These are phyloP conservation scores for Phialophora chinensis DNA, from an alignment of 2,329 filamentous ascomycete genomes.

Conservation along the genomic window DNA sequence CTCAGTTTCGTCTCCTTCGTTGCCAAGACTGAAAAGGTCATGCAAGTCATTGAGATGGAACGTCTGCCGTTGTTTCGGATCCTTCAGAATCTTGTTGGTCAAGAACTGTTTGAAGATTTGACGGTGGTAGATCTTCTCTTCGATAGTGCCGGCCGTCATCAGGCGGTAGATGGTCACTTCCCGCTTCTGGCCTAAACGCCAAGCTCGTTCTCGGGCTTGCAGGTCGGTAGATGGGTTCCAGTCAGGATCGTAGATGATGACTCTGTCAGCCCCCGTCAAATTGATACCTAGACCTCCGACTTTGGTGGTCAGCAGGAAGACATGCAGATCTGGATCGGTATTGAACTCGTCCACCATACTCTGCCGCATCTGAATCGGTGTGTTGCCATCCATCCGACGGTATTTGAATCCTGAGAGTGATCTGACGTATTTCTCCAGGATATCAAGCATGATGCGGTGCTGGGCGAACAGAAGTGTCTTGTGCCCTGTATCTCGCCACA, in stretches of 20 bases:
- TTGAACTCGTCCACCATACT: constrained; percentile 93
- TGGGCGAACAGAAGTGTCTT: constrained; percentile 94
- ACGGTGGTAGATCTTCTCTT: constrained; percentile 98
- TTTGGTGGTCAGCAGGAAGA: constrained; percentile 94
- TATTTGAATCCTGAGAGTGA: constrained; percentile 74
- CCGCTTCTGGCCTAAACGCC: constrained; percentile 91
- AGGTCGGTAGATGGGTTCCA: constrained; percentile 98
- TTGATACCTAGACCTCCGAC: constrained; percentile 95
- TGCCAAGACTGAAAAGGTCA: constrained; percentile 83
- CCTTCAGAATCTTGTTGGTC: constrained; percentile 92
- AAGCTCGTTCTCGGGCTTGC: constrained; percentile 92
- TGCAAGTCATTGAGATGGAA: constrained; percentile 90
- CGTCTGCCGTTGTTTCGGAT: constrained; percentile 89
- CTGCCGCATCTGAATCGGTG: constrained; percentile 86
- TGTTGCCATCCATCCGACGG: constrained; percentile 91
- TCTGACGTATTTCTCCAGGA: constrained; percentile 80
- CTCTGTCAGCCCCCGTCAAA: constrained; percentile 88
- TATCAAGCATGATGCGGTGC: constrained; percentile 92
- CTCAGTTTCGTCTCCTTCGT: constrained; percentile 74
- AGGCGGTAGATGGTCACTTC: constrained; percentile 95
- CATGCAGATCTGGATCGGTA: constrained; percentile 74
- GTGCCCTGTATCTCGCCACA: constrained; percentile 91
- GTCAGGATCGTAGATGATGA: constrained; percentile 98
- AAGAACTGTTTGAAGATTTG: constrained; percentile 99
- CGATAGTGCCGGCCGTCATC: constrained; percentile 98